These are phyloP conservation scores for Drechslerella stenobrocha DNA, from an alignment of 2,329 filamentous ascomycete genomes.

Conservation along the genomic window DNA sequence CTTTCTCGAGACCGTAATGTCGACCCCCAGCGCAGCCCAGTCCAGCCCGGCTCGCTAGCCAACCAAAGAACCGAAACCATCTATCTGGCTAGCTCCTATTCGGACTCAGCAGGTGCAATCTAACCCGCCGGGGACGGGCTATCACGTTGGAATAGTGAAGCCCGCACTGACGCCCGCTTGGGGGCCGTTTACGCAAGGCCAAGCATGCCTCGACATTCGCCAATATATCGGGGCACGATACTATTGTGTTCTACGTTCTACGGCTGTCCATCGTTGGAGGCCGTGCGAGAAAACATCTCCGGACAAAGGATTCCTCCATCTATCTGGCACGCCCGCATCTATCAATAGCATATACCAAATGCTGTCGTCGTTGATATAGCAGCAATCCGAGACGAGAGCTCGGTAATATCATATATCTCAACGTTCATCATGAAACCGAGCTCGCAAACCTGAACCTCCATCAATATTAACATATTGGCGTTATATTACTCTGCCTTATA, in stretches of 20 bases:
- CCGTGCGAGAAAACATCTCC: background rate
- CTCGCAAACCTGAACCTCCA: background rate
- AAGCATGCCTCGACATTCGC: too few relatives aligned
- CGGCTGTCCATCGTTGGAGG: background rate
- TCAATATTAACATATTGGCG: background rate
- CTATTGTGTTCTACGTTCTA: too few relatives aligned
- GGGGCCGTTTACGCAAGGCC: background rate
- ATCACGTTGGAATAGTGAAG: background rate
- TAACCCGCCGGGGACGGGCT: background rate
- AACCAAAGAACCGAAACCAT: background rate
- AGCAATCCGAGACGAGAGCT: constrained; percentile 3
- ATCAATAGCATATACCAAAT: background rate
- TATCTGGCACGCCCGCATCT: background rate
- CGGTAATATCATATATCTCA: background rate
- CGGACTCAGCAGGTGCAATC: background rate
- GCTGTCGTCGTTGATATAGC: background rate
- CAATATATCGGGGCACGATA: too few relatives aligned
- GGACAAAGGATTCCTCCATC: background rate
- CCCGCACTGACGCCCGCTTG: background rate
- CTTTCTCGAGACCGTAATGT: background rate
- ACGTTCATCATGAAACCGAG: background rate
- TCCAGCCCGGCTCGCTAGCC: background rate
- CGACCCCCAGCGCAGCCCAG: too few relatives aligned
- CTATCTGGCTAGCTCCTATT: constrained; percentile 1
- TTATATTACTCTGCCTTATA: background rate